Evolutionary conservation across 768 basidiomycete species (phyloP).

Genomic region (Pleurotus salmoneostramineus): DNA sequence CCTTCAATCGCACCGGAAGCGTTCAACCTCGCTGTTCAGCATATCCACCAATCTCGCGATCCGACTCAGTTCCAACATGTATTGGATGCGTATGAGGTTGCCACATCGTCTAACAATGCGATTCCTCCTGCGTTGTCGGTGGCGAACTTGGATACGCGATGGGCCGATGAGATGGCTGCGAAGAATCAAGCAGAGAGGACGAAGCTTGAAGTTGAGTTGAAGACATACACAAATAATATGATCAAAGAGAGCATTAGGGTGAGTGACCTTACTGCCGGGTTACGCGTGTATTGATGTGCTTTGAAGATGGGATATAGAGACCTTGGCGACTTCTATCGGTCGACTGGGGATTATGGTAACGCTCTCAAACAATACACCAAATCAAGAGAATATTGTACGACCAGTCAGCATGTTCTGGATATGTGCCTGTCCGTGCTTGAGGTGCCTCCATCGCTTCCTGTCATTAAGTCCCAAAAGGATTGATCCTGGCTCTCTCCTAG

Average conservation of each 20-base stretch:
- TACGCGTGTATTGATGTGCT: not conserved
- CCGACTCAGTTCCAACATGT: constrained; percentile 51
- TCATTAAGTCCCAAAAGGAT: no score
- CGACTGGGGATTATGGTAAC: constrained; percentile 63
- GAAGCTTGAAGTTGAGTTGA: constrained; percentile 92
- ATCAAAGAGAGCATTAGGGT: constrained; percentile 98
- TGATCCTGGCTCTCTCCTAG: constrained; percentile 28
- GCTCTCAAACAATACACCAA: constrained; percentile 87
- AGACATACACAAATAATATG: constrained; percentile 93
- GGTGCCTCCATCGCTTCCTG: constrained; percentile 30
- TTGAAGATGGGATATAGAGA: constrained; percentile 90
- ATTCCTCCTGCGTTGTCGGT: constrained; percentile 42
- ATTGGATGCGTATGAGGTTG: constrained; percentile 51
- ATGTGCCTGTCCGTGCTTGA: constrained; percentile 85
- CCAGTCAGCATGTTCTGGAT: constrained; percentile 88
- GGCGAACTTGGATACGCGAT: constrained; percentile 56
- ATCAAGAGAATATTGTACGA: constrained; percentile 89
- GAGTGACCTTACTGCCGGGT: constrained; percentile 17
- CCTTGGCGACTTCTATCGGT: constrained; percentile 74
- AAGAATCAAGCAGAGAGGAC: constrained; percentile 70
- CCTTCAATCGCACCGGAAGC: constrained; percentile 73
- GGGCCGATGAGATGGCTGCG: constrained; percentile 66
- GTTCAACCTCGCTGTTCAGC: constrained; percentile 58
- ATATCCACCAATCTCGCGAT: constrained; percentile 69
- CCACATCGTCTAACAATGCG: constrained; percentile 24